phyloP scores from a whole-genome alignment of 2,329 filamentous ascomycete species.

The Talaromyces sp. region DNA sequence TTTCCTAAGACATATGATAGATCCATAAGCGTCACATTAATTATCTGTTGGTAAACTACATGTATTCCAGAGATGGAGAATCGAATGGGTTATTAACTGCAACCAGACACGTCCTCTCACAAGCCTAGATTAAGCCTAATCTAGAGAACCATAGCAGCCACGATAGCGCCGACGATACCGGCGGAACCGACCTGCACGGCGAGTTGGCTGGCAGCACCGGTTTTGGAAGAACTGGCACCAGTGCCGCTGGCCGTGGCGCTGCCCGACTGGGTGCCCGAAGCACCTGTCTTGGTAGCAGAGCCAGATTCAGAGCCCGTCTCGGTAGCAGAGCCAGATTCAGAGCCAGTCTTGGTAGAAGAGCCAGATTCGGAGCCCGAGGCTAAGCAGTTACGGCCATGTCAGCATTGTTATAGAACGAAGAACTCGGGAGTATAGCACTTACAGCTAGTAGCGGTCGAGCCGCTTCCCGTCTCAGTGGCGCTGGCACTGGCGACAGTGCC shows the following conservation, averaged over 20 bases:
- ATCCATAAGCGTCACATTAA: background rate
- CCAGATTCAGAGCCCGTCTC: slow-evolving; percentile 9
- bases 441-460: slow-evolving; percentile 6
- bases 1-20: background rate
- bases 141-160: slow-evolving; percentile 34
- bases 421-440: background rate
- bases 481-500: slow-evolving; percentile 12
- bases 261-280: slow-evolving; percentile 1
- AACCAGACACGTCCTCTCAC: background rate
- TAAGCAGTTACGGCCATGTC: background rate
- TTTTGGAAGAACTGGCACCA: slow-evolving; percentile 15
- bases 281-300: slow-evolving; percentile 10
- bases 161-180: slow-evolving; percentile 28
- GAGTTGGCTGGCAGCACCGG: slow-evolving; percentile 25
- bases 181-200: slow-evolving; percentile 25
- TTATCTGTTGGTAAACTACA: background rate
- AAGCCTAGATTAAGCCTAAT: background rate
- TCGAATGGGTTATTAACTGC: background rate
- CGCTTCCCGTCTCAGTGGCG: slow-evolving; percentile 6
- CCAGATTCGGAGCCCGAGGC: too few relatives aligned
- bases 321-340: slow-evolving; percentile 12
- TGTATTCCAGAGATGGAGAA: background rate
- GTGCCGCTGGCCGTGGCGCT: slow-evolving; percentile 3
- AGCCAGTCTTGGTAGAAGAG: slow-evolving; percentile 7
- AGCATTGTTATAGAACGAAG: background rate